Evolutionary conservation across 2,329 filamentous ascomycete species (phyloP), one percentile per base, ranked within the genome.

Genomic region (Botrytis porri): DNA sequence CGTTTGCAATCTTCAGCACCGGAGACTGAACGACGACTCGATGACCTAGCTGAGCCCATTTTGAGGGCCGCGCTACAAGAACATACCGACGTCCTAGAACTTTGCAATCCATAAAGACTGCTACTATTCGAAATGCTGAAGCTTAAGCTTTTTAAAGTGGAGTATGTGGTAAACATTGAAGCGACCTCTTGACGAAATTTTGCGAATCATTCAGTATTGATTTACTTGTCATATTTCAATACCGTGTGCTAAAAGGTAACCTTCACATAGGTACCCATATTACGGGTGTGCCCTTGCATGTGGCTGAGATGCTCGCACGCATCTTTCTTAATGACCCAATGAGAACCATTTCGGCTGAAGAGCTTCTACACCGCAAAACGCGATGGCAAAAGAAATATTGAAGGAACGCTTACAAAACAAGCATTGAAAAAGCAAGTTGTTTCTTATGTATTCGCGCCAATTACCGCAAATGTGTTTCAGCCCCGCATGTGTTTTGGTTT

Each of bases 11-110:
- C 4, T 69, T 45, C 18, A 72, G 62, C 69, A 79, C 70, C 8
- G 77, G 77, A 18, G 76, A 78, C 43, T 78, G 75, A 43, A 78
- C 75, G 9, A 77, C 73, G 25, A 77, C 74, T 64, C 74, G 70
- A n/a, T 74, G 65, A 39, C 75, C 71, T 62, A 61, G 73, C 43
- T 73, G 66, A 2, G 57, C 63, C 76, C 77, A 79, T 63, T 74
- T 74, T 32, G 75, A 74, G n/a, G 77, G 73, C 10, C 72, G 62
- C 35, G 74, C 41, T 37, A 78, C 69, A 22, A 79, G 72, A 39
- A 77, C 72, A 69, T 77, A 79, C 45, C 73, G 74, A 12, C 77
- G 77, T 43, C 76, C 74, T 63, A 64, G 20, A 45, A 77, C 59
- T 69, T 72, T 76, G 72, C 76, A 76, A 66, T 74, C 51, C 70